Conservation (phyloP, 305 asterid species). For the Striga hermonthica region DNA sequence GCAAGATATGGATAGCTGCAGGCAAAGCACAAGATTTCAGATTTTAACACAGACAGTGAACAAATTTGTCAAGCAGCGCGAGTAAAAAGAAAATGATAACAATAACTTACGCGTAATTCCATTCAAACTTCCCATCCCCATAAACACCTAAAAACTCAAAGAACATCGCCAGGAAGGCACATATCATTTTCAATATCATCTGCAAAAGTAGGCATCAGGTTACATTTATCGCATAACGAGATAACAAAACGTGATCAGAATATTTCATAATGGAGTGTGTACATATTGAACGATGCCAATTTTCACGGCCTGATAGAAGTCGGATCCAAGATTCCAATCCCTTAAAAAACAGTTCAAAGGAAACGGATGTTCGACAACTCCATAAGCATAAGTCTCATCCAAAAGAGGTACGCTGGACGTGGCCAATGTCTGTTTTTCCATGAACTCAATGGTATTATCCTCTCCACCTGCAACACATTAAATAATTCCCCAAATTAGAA, state of each 20-base stretch:
- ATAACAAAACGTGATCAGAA: constrained; percentile 6
- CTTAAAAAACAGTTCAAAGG: constrained; percentile 70
- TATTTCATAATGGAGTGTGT: constrained; percentile 34
- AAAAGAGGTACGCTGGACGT: constrained; percentile 71
- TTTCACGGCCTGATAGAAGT: constrained; percentile 91
- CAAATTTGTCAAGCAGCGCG: background rate
- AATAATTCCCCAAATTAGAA: constrained; percentile 4
- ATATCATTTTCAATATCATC: constrained; percentile 93
- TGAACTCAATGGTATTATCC: constrained; percentile 72
- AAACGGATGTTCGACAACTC: constrained; percentile 88
- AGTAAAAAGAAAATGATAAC: background rate
- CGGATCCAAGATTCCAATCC: constrained; percentile 82
- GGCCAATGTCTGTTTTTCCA: constrained; percentile 66
- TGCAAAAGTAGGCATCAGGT: constrained; percentile 38
- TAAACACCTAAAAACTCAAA: constrained; percentile 70
- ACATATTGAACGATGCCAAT: constrained; percentile 98
- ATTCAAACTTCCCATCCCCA: constrained; percentile 94
- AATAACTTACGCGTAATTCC: constrained; percentile 84
- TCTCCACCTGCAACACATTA: constrained; percentile 72
- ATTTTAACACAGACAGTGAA: background rate
- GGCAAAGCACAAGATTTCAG: constrained; percentile 30
- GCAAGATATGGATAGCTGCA: constrained; percentile 97
- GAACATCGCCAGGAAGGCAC: constrained; percentile 78
- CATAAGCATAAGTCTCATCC: constrained; percentile 91
- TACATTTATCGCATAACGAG: constrained; percentile 19